Evolutionary conservation across 768 basidiomycete genomes (phyloP), one percentile per base, ranked within the genome.

Genomic region (Hypholoma fasciculare): DNA sequence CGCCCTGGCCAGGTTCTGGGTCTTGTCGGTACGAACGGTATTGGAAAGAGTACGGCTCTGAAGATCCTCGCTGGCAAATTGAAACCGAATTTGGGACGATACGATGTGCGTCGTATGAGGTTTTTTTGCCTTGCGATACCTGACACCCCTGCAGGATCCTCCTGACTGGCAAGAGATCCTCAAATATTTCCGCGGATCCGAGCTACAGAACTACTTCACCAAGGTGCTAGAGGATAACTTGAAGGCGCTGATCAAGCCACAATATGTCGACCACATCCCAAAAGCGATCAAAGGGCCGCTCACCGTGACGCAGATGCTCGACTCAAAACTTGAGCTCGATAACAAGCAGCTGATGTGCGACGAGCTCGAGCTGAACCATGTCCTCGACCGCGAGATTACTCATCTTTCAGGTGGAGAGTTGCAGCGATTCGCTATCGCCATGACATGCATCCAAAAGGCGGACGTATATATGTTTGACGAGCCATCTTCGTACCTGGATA

Each of bases 391-490:
- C 62, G 91, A 98, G 61, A 83, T 97, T 42, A 72, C 72, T 2
- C 92, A 96, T 67, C 76, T 98, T 17, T 96, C 93, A 52, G 97
- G 97, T 71, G 97, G 97, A 74, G 97, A 99, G 76, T 80, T 99
- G 56, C 97, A 99, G 73, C 80, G 97, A 66, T 99, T 99, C 69
- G 97, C 97, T 9, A 98, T 98, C 67, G 97, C 96, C 6, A 94
- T 98, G 87, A 88, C 94, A 13, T 96, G 94, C 67, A 91, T 98
- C 47, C 94, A 98, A 72, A 83, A 74, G 57, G 97, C 97, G 44
- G 96, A 99, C 71, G 94, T 99, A 91, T 95, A 97, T 79, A 98
- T 98, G 95, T 98, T 98, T 69, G 95, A 98, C 78, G 97, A 98
- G 71, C 97, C 97, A 14, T 98, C 96, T 34, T 94, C 91, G 79